These are phyloP conservation scores for Dioscorea cayenensis DNA, from an alignment of 116 monocot genomes.

Conservation along the genomic window DNA sequence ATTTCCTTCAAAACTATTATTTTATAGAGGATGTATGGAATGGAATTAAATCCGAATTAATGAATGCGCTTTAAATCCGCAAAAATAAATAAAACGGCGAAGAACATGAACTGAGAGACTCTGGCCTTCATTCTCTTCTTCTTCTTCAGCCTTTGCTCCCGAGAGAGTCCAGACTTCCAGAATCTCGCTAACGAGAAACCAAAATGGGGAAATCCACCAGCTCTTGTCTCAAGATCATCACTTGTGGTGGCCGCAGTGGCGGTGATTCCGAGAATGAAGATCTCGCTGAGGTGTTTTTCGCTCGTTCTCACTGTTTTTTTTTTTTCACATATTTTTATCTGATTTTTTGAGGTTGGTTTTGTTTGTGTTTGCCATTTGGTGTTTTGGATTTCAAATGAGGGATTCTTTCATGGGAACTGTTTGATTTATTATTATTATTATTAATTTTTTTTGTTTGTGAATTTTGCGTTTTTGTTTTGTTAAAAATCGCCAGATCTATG, in stretches of 20 bases:
- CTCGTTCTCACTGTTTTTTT: not conserved
- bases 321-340: not conserved
- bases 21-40: too few species aligned
- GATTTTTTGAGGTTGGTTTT: not conserved
- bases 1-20: too few species aligned
- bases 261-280: constrained; percentile 14
- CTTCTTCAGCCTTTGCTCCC: not conserved
- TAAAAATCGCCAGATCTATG: not conserved
- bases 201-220: constrained; percentile 43
- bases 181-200: not conserved
- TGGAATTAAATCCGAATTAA: too few species aligned
- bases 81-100: too few species aligned
- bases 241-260: constrained; percentile 31
- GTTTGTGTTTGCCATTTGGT: not conserved
- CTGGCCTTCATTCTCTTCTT: not conserved
- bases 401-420: not conserved
- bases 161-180: too few species aligned
- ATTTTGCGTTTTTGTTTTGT: not conserved
- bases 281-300: constrained; percentile 21
- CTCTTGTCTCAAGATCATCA: constrained; percentile 57
- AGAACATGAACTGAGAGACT: not conserved
- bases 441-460: not conserved
- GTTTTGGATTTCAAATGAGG: not conserved
- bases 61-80: too few species aligned
- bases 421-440: too few species aligned